Base-by-base conservation (phyloP, 176 grass and related monocot genomes). In the Musa beccarii region DNA sequence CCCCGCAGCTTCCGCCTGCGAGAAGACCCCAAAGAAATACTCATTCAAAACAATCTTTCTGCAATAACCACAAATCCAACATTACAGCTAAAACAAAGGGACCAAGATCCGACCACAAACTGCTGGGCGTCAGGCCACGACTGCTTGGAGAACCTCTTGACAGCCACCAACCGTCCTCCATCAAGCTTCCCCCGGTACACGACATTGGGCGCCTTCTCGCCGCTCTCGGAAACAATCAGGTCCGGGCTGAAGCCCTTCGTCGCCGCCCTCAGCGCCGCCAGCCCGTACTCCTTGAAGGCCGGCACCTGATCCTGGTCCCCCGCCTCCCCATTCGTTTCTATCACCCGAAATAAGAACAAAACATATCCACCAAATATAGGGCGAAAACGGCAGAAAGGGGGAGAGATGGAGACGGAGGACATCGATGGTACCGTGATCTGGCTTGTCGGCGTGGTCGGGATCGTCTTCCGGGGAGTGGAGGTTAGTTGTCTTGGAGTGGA, bases 61-160 rank as follows among this genome's bases (percentile, higher is more conserved):
- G 51, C 24, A 59, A 79, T 66, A 77, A 83, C 83, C 76, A 81
- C 11, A 49, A 11, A 70, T 3, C 68, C 21, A 70, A 49, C 43
- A 51, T 9, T 25, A 70, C 66, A 70, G 51, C 43, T 17, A 70
- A 64, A 49, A 51, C 64, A 71, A 49, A 23, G 34, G 34, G 4
- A 43, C 34, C 34, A 43, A 43, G 66, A 84, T 70, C 17, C 22
- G 64, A 99, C 96, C 65, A 95, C 88, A 74, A 99, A 99, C 91
- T 99, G 96, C 85, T 94, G 96, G 68, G 91, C 88, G 84, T 94
- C 96, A 29, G 96, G 91, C 96, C 95, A 99, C 8, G 95, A 99
- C 77, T 87, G 86, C 77, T 88, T 89, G 51, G 95, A 99, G 85
- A 99, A 94, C 63, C 95, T 81, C 90, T 99, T 99, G 73, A 99